phyloP scores from a whole-genome alignment of 306 rosid genomes.

The Pachyrhizus erosus region DNA sequence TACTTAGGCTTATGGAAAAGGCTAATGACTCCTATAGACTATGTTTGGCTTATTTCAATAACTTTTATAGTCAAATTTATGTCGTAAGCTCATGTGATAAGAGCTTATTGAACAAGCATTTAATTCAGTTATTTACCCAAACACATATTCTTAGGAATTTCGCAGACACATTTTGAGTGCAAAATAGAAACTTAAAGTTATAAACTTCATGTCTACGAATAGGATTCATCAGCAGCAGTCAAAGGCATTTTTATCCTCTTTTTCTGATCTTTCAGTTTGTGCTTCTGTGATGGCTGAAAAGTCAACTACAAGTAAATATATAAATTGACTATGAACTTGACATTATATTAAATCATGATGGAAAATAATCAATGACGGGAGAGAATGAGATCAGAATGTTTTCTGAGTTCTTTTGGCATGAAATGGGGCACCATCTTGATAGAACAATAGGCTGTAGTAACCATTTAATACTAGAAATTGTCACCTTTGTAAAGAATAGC shows the following conservation, averaged over 20 bases:
- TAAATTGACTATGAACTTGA: conserved; percentile 3
- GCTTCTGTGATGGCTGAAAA: not conserved
- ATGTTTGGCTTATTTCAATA: not conserved
- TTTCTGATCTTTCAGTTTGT: not conserved
- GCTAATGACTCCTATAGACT: not conserved
- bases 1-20: not conserved
- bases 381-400: too few species aligned
- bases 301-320: not conserved
- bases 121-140: not conserved
- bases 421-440: conserved; percentile 14
- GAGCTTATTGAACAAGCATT: not conserved
- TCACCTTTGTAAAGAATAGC: not conserved
- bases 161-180: not conserved
- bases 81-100: not conserved
- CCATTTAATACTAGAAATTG: conserved; percentile 5
- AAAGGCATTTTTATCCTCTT: not conserved
- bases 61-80: not conserved
- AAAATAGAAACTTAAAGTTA: not conserved
- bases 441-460: not conserved
- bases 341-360: not conserved
- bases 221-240: not conserved
- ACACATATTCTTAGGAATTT: not conserved
- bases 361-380: not conserved
- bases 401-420: not conserved
- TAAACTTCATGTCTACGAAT: not conserved